Base-by-base conservation (phyloP, 306 rosid species). In the Pterocarpus macrocarpus region DNA sequence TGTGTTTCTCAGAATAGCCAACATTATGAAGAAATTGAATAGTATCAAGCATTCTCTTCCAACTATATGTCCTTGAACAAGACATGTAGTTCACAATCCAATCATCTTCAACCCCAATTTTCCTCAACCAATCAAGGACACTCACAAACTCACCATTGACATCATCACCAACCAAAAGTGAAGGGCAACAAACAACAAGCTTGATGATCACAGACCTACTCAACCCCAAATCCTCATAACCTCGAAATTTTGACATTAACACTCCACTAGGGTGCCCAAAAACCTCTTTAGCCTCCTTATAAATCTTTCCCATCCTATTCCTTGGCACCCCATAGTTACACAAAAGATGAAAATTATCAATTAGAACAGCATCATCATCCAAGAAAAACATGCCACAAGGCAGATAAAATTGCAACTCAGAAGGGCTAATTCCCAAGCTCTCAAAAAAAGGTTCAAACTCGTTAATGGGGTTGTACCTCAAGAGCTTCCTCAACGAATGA, bases 371-470 rank as follows among this genome's bases (percentile, higher is more conserved):
- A 79, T 92, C 91, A 75, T 94, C 98, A 72, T 81, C 82, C 73
- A 94, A 49, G 76, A 43, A 94, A 80, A 87, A 63, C 79, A 89
- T 75, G 4, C 35, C 86, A 56, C 50, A 72, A 0, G 98, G 98
- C 2, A 94, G 88, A 68, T 87, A 7, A 72, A 22, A 39, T 2
- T 66, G 77, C 62, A 90, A 70, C 82, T 92, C 90, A 2, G 87
- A 87, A 8, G 83, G 89, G 7, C 52, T 56, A 77, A 94, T 64
- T 14, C 97, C 96, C 64, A 94, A 75, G 81, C 97, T 92, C 86
- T 94, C 98, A 6, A 92, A 76, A 78, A 94, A 92, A 0, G 97
- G 97, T 59, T 94, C 98, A 57, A 89, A 92, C 90, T 94, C 98
- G 28, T 94, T 92, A 14, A 94, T 84, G 44, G 96, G 97, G 75